Evolutionary conservation across 2,329 filamentous ascomycete species (phyloP), one percentile per base, ranked within the genome.

Genomic region (Cercospora sp.): DNA sequence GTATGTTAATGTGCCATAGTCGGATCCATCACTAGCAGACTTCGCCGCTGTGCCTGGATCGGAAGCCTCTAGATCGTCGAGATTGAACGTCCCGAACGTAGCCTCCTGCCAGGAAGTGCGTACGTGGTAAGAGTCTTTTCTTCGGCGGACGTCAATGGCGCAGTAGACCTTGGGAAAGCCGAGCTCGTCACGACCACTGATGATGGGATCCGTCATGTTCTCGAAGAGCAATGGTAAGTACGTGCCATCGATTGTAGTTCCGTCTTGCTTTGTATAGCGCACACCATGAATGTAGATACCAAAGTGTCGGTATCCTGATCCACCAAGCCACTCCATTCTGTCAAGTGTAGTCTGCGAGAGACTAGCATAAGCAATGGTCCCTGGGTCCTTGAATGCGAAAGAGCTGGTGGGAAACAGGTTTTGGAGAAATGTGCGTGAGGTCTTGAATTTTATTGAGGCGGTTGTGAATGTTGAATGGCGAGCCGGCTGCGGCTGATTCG

Each of bases 261-360:
- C 86, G 64, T 85, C 75, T 70, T 83, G 85, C 1, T 78, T 81
- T 0, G 77, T 81, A 70, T 88, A 89, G 68, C 87, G 77, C 1
- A 90, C 84, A 0, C 86, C 88, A 68, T 90, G 88, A 16, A 90
- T 83, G 73, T 88, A 89, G 0, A 90, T 80, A 0, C 87, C 88
- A 13, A 88, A 78, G 71, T 85, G 83, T 18, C 79, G 83, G 74
- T 90, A 90, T 0, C 88, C 87, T 0, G 79, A 77, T 2, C 88
- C 88, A 3, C 85, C 87, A 0, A 90, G 82, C 87, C 88, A 90
- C 31, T 84, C 80, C 81, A 90, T 84, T 0, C 84, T 83, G 36
- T 72, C 65, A 4, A 83, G 74, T 20, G 79, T 79, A 1, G 79
- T 80, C 20, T 77, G 74, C 0, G 76, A 74, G 63, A 83, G 78